phyloP scores from a whole-genome alignment of 179 eudicot genomes.

The Monotropa hypopitys region DNA sequence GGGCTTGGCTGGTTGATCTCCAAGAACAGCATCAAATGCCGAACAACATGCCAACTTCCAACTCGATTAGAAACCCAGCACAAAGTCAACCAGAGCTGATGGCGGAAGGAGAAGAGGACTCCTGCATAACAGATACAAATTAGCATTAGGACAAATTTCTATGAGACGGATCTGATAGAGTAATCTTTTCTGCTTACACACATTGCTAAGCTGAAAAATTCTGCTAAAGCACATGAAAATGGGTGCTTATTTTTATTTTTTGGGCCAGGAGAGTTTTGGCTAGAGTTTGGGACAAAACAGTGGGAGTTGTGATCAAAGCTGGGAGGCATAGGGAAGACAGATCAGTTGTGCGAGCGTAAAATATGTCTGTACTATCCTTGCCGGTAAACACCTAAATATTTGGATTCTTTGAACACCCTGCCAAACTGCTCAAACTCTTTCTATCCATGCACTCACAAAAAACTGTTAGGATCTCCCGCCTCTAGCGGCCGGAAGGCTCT shows the following conservation, averaged over 20 bases:
- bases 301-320: neutral
- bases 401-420: too few relatives aligned
- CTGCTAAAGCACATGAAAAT: neutral
- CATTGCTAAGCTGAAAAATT: neutral
- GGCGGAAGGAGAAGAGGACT: conserved; percentile 5
- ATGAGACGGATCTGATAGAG: neutral
- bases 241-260: neutral
- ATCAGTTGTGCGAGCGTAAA: neutral
- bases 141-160: neutral
- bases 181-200: neutral
- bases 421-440: too few relatives aligned
- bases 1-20: neutral
- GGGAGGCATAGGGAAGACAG: neutral
- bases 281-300: neutral
- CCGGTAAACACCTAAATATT: too few relatives aligned
- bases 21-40: neutral
- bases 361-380: too few relatives aligned
- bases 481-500: too few relatives aligned
- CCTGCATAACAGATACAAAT: conserved; percentile 7
- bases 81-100: neutral
- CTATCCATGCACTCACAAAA: too few relatives aligned
- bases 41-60: neutral
- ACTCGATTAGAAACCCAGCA: neutral
- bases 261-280: neutral
- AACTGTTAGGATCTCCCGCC: too few relatives aligned